Conservation (phyloP, 2,329 filamentous ascomycete species). For the Penicillium sp. region DNA sequence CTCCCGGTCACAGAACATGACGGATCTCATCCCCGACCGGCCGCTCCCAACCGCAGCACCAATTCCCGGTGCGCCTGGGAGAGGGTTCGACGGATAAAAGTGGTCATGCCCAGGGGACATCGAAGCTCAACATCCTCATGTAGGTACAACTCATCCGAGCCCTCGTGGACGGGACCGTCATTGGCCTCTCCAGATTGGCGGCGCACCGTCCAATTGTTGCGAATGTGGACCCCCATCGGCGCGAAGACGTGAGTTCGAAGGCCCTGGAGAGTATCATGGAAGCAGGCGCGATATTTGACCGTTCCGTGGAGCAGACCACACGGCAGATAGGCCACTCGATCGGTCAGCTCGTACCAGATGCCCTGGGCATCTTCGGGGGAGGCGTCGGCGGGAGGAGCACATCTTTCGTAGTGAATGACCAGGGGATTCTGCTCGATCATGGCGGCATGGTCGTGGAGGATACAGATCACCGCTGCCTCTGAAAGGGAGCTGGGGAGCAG, state of each 20-base stretch:
- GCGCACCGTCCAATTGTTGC: slow-evolving; percentile 64
- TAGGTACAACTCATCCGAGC: slow-evolving; percentile 61
- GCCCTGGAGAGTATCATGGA: slow-evolving; percentile 66
- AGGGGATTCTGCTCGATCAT: slow-evolving; percentile 86
- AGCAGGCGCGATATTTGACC: slow-evolving; percentile 70
- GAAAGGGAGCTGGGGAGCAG: slow-evolving; percentile 47
- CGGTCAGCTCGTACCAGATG: slow-evolving; percentile 70
- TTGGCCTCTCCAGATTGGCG: slow-evolving; percentile 66
- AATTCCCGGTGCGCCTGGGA: slow-evolving; percentile 66
- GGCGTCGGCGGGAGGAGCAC: slow-evolving; percentile 60
- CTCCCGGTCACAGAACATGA: neutral
- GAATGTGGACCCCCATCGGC: slow-evolving; percentile 73
- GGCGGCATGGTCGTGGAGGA: slow-evolving; percentile 67
- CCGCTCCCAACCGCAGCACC: slow-evolving; percentile 53
- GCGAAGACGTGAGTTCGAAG: slow-evolving; percentile 79
- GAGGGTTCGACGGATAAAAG: slow-evolving; percentile 74
- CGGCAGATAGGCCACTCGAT: slow-evolving; percentile 68
- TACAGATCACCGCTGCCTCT: slow-evolving; percentile 61
- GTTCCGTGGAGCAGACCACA: slow-evolving; percentile 57
- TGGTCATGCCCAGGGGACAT: slow-evolving; percentile 67
- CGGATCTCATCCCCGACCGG: slow-evolving; percentile 5
- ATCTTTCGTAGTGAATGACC: slow-evolving; percentile 64
- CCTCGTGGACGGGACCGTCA: neutral
- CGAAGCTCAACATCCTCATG: slow-evolving; percentile 76
- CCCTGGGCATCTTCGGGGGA: slow-evolving; percentile 63